These are phyloP conservation scores for Cucumis variabilis DNA, from an alignment of 331 rosid genomes.

Conservation along the genomic window DNA sequence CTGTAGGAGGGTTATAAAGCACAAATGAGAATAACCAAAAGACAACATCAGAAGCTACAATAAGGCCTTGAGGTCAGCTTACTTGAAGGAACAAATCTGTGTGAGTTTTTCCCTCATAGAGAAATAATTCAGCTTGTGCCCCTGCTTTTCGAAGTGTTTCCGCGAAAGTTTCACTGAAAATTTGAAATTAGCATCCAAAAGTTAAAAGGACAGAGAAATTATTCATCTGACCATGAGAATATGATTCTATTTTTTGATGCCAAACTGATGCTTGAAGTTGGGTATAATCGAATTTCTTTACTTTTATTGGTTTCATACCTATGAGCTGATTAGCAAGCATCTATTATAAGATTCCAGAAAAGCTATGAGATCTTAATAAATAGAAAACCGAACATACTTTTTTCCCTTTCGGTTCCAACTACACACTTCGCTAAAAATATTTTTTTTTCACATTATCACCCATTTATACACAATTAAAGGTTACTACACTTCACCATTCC, in stretches of 20 bases:
- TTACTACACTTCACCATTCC: constrained; percentile 6
- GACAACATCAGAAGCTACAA: background rate
- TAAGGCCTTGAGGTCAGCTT: constrained; percentile 37
- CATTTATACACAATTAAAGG: constrained; percentile 1
- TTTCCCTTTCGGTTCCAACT: background rate
- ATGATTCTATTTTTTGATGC: background rate
- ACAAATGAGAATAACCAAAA: constrained; percentile 6
- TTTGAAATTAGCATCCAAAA: background rate
- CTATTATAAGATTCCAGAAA: background rate
- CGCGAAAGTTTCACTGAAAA: constrained; percentile 70
- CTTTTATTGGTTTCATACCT: constrained; percentile 2
- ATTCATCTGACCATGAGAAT: constrained; percentile 1
- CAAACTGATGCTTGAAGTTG: background rate
- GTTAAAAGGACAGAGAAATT: constrained; percentile 2
- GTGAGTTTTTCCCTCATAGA: constrained; percentile 90
- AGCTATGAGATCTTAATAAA: background rate
- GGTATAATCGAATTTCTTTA: background rate
- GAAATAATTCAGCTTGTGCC: constrained; percentile 66
- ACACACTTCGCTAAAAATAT: background rate
- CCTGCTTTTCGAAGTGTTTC: constrained; percentile 70
- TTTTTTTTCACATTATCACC: constrained; percentile 9
- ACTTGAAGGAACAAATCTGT: constrained; percentile 97
- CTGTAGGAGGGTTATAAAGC: background rate
- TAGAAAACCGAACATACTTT: background rate
- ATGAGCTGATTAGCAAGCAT: background rate